Percentiles rank a stretch among this genome's conserved stretches.
Conservation (phyloP, 768 basidiomycete species). For the Leccinum disarticulatum region DNA sequence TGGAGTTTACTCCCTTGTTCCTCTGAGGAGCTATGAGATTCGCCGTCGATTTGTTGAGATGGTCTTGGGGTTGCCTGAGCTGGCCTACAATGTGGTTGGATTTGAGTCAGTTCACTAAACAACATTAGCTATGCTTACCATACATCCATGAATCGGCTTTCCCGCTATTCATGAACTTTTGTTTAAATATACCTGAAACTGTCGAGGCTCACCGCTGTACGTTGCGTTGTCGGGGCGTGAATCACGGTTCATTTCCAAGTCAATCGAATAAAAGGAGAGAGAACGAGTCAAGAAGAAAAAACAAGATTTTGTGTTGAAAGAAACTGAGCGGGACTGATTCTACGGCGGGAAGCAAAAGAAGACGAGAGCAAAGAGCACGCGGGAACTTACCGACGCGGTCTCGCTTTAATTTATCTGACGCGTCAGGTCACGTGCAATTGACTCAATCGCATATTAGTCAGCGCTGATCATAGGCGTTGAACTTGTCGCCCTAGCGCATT, state of each 20-base stretch:
- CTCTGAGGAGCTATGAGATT: neutral
- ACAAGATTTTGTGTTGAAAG: neutral
- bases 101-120: constrained; percentile 1
- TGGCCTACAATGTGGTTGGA: constrained; percentile 8
- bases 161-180: neutral
- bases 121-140: constrained; percentile 11
- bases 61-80: constrained; percentile 10
- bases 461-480: constrained; percentile 2
- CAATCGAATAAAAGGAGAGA: constrained; percentile 15
- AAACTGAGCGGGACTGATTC: constrained; percentile 12
- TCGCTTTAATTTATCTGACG: constrained; percentile 29
- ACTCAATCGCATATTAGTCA: constrained; percentile 1
- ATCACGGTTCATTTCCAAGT: constrained; percentile 30
- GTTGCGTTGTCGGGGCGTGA: constrained; percentile 39
- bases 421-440: constrained; percentile 30
- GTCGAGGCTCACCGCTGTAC: constrained; percentile 30
- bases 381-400: constrained; percentile 18
- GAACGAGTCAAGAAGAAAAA: constrained; percentile 11
- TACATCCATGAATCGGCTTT: constrained; percentile 6
- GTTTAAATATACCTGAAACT: neutral
- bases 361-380: constrained; percentile 29
- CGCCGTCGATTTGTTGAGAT: constrained; percentile 2
- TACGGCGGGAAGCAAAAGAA: constrained; percentile 30
- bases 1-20: constrained; percentile 12
- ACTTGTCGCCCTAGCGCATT: neutral